Conservation (phyloP, 208 protist species). For the Herpetomonas samuelpessoai region DNA sequence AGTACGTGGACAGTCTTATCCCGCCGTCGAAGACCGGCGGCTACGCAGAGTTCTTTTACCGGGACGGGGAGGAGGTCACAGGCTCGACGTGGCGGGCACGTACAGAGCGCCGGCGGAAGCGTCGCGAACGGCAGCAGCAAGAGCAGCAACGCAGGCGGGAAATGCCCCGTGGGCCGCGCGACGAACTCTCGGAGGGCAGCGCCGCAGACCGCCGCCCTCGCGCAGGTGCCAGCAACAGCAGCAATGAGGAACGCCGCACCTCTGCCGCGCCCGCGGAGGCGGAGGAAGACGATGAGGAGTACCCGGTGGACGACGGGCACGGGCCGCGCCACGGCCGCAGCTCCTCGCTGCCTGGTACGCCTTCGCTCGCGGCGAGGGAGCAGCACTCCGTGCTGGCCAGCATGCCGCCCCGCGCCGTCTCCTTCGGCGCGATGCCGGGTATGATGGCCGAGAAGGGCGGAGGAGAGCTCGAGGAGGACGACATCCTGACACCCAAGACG, state of each 20-base stretch:
- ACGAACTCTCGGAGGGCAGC: background rate
- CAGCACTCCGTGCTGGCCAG: background rate
- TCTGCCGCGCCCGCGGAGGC: too few relatives aligned
- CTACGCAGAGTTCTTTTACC: slow-evolving; percentile 82
- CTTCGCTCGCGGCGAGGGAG: background rate
- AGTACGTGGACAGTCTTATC: slow-evolving; percentile 37
- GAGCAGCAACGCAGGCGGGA: background rate
- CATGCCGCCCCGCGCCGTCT: background rate
- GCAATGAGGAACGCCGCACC: too few relatives aligned
- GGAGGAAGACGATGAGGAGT: background rate
- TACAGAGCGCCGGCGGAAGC: slow-evolving; percentile 9
- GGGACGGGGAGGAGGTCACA: slow-evolving; percentile 66
- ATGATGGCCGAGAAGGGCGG: background rate
- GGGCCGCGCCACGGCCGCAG: background rate
- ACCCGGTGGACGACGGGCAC: background rate
- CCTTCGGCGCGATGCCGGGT: background rate
- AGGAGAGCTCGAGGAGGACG: slow-evolving; percentile 38
- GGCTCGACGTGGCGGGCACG: slow-evolving; percentile 14
- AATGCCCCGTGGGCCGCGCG: background rate
- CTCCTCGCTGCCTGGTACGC: background rate
- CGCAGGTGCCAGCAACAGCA: too few relatives aligned
- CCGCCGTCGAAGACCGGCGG: slow-evolving; percentile 10
- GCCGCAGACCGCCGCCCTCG: too few relatives aligned
- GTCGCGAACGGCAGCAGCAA: slow-evolving; percentile 3
- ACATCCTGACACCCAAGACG: slow-evolving; percentile 47